Evolutionary conservation across 2,329 filamentous ascomycete genomes (phyloP).

Genomic region (Fusarium papillatum): DNA sequence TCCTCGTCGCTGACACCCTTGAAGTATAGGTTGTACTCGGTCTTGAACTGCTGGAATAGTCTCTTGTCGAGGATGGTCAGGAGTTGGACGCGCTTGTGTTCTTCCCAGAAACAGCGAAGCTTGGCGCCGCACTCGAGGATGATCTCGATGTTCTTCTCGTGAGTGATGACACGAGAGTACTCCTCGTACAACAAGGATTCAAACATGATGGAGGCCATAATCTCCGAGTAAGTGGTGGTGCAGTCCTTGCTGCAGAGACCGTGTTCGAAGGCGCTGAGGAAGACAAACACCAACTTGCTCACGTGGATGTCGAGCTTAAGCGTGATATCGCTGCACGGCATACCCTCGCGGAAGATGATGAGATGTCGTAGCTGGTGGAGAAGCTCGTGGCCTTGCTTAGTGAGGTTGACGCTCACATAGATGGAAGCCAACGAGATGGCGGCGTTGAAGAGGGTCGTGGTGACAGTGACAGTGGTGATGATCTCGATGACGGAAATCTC

Average conservation of each 20-base stretch:
- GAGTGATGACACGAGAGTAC: conserved; percentile 39
- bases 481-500: conserved; percentile 57
- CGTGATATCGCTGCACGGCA: conserved; percentile 53
- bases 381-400: conserved; percentile 55
- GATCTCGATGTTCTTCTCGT: conserved; percentile 34
- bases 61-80: conserved; percentile 52
- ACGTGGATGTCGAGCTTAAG: conserved; percentile 53
- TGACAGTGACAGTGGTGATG: conserved; percentile 50
- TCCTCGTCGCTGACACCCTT: conserved; percentile 46
- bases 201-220: conserved; percentile 47
- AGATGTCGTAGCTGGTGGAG: conserved; percentile 64
- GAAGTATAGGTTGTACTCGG: conserved; percentile 46
- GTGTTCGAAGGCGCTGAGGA: conserved; percentile 60
- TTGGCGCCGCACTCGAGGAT: conserved; percentile 42
- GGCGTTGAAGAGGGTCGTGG: conserved; percentile 62
- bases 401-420: conserved; percentile 57
- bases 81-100: conserved; percentile 48
- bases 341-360: conserved; percentile 55
- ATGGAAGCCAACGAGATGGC: conserved; percentile 61
- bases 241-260: conserved; percentile 50
- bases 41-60: conserved; percentile 54
- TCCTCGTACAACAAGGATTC: conserved; percentile 42
- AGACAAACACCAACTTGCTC: conserved; percentile 56
- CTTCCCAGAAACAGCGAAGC: conserved; percentile 42
- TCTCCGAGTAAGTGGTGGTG: conserved; percentile 55